Evolutionary conservation across 1,139 yeast genomes (phyloP), one percentile per base, ranked within the genome.

Genomic region (Hemisphaericaspora xylanilytica): DNA sequence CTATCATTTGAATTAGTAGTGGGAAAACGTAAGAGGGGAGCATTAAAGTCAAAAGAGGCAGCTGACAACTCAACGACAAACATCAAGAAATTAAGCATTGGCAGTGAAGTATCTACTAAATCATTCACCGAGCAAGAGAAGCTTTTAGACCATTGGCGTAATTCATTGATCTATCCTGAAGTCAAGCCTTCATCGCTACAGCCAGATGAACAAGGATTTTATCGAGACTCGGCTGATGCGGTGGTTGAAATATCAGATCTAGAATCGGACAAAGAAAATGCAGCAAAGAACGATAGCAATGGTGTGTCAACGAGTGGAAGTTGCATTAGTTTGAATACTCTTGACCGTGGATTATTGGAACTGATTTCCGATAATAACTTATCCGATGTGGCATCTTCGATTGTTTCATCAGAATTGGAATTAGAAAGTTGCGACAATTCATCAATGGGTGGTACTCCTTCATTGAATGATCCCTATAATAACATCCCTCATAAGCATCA

Each of bases 1-100:
- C 50, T 80, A n/a, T 69, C 73, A 21, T 75, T 81, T 46, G 73
- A 74, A 38, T 53, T 80, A 35, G 53, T 59, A n/a, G 55, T 65
- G 7, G 61, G 52, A 37, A 44, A 42, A 33, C 15, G 25, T 15
- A 48, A 46, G 33, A 47, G 45, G 37, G 21, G 13, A 12, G 15
- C 35, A 22, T 12, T 22, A 3, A 38, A n/a, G 15, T 17, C 22
- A 29, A 9, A 9, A 17, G 18, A 9, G 11, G n/a, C 13, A 5
- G 5, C 28, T 14, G 24, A 15, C 9, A 29, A 13, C 12, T 11
- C 13, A 11, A 24, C 3, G 3, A 25, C n/a, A 7, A 15, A 26
- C n/a, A 16, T 11, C 9, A 29, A 18, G 14, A 25, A 33, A 33
- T 17, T 29, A 3, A 29, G 32, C 16, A 11, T 29, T n/a, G 12